These are phyloP conservation scores for Scheffersomyces lignosus DNA, from an alignment of 805 yeast species.

Conservation along the genomic window DNA sequence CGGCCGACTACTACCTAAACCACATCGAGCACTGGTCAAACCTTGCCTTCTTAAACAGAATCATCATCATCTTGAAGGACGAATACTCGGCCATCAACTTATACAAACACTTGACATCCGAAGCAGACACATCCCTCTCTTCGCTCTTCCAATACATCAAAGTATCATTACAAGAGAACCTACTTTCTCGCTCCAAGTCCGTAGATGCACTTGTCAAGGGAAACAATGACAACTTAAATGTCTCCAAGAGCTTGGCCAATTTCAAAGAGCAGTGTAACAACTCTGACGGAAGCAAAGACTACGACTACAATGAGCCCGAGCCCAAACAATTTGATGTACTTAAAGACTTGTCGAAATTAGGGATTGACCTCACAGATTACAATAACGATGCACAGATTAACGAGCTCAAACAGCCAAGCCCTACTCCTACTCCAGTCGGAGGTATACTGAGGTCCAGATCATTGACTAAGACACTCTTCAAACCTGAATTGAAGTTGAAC, in stretches of 20 bases:
- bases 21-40: conserved; percentile 38
- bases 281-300: conserved; percentile 3
- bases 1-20: conserved; percentile 22
- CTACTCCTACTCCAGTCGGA: conserved; percentile 2
- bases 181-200: conserved; percentile 34
- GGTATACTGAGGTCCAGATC: conserved; percentile 23
- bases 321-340: conserved; percentile 32
- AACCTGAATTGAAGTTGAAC: conserved; percentile 27
- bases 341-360: conserved; percentile 28
- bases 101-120: conserved; percentile 17
- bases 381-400: conserved; percentile 22
- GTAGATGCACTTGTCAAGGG: conserved; percentile 13
- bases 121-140: conserved; percentile 4
- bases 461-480: conserved; percentile 36
- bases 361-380: conserved; percentile 28
- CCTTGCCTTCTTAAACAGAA: conserved; percentile 36
- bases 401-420: conserved; percentile 14
- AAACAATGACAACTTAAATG: conserved; percentile 18
- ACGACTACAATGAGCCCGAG: conserved; percentile 33
- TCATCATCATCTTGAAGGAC: conserved; percentile 37
- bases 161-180: conserved; percentile 38
- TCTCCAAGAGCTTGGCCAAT: conserved; percentile 19
- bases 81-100: conserved; percentile 28
- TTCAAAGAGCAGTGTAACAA: conserved; percentile 22
- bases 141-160: conserved; percentile 18